phyloP scores from a whole-genome alignment of 179 eudicot species.

The Actinidia polygama region DNA sequence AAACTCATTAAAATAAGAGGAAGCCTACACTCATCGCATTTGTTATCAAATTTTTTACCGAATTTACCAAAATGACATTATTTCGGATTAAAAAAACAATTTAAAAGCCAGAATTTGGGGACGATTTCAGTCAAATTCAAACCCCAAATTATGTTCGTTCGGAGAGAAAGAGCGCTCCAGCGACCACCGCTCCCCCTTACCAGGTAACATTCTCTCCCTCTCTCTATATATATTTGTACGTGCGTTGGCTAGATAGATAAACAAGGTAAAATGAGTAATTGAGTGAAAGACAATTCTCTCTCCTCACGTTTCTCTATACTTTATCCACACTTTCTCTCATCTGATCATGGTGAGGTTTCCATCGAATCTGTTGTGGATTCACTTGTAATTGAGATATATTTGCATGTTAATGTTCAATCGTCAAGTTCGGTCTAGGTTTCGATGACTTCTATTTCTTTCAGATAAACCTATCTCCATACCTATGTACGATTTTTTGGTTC shows the following conservation, averaged over 20 bases:
- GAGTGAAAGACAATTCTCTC: slow-evolving; percentile 22
- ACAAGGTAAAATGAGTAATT: slow-evolving; percentile 10
- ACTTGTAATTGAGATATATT: not conserved
- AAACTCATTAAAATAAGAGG: no score
- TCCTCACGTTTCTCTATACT: slow-evolving; percentile 12
- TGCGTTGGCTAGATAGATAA: slow-evolving; percentile 5
- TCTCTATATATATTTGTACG: not conserved
- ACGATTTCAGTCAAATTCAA: no score
- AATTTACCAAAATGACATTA: no score
- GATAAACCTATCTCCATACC: not conserved
- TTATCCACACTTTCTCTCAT: not conserved
- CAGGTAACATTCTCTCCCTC: no score
- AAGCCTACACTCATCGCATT: no score
- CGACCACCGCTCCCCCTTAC: no score
- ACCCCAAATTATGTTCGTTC: no score
- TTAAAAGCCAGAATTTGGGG: no score
- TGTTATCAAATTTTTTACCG: no score
- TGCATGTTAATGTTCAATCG: slow-evolving; percentile 1
- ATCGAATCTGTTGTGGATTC: slow-evolving; percentile 9
- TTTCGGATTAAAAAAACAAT: no score
- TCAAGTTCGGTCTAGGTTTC: slow-evolving; percentile 19
- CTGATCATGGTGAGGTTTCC: slow-evolving; percentile 5
- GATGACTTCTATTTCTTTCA: slow-evolving; percentile 15
- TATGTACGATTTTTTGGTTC: not conserved
- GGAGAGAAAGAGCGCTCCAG: no score